Base-by-base conservation (phyloP, 2,329 filamentous ascomycete genomes). In the Aspergillus texensis region DNA sequence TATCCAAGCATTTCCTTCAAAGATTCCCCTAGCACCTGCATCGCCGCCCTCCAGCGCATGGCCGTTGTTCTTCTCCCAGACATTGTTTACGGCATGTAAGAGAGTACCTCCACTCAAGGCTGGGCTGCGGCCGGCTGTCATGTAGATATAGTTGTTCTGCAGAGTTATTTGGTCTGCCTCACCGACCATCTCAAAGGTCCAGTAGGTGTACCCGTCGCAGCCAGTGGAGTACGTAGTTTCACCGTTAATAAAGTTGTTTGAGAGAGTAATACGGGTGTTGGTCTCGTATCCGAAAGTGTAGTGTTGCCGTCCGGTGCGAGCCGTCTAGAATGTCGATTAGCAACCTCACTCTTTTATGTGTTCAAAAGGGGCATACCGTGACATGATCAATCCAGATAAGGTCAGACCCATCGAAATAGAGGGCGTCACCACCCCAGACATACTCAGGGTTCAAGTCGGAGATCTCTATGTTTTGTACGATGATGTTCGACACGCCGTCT, bases 111-210 rank as follows among this genome's bases (percentile, higher is more conserved):
- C 80, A 61, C 75, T 78, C 26, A 88, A 79, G 79, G 88, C 88
- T 68, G 86, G 86, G 16, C 79, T 78, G 59, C 86, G 85, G 62
- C 86, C 86, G 12, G 80, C 83, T 55, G 83, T 83, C 75, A 86
- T 80, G 81, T 87, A 84, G 72, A 88, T 79, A 78, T 87, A 88
- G 81, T 88, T 88, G 67, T 81, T 80, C 79, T 86, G 85, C 72
- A 88, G 70, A 66, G 86, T 88, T 70, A 88, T 79, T 64, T 50
- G 46, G 9, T 83, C 70, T 71, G 89, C 86, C 72, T 76, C 80
- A 21, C 87, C 86, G 46, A 80, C 82, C 56, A 88, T 41, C 24
- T 50, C 60, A 43, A 57, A 62, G 10, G 14, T n/a, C 46, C 46
- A 50, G 82, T 88, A 88, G 77, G 87, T 85, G 74, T 85, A 81